These are phyloP conservation scores for Zygosaccharomyces lentus DNA, from an alignment of 805 yeast genomes.

Conservation along the genomic window DNA sequence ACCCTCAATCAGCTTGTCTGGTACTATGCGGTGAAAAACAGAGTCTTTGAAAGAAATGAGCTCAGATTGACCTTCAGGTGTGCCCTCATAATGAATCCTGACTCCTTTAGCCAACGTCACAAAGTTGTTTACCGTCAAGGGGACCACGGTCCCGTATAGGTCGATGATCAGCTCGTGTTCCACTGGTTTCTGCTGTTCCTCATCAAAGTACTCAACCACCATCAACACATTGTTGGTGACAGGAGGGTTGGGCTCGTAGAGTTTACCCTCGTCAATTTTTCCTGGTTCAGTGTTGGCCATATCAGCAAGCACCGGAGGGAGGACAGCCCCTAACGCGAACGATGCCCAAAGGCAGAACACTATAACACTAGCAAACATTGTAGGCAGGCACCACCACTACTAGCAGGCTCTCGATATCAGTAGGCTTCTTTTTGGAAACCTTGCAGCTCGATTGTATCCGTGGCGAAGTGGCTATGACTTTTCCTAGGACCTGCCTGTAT, in stretches of 20 bases:
- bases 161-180: conserved; percentile 47
- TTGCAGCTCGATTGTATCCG: too few species aligned
- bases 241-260: conserved; percentile 37
- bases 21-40: conserved; percentile 68
- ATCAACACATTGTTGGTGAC: conserved; percentile 26
- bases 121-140: conserved; percentile 60
- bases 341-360: conserved; percentile 3
- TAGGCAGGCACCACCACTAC: not conserved
- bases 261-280: conserved; percentile 6
- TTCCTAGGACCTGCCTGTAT: too few species aligned
- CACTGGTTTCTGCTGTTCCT: conserved; percentile 10
- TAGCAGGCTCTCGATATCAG: not conserved
- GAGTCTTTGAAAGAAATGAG: conserved; percentile 50
- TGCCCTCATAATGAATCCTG: conserved; percentile 27
- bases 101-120: conserved; percentile 45
- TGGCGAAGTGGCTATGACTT: too few species aligned
- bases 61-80: conserved; percentile 22
- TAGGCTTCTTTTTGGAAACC: not conserved
- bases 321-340: not conserved
- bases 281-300: conserved; percentile 1
- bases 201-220: conserved; percentile 27
- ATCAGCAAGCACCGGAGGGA: conserved; percentile 11
- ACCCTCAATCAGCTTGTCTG: conserved; percentile 78
- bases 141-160: conserved; percentile 61
- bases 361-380: not conserved